phyloP scores from a whole-genome alignment of 768 basidiomycete species.

The Tephrocybe sp. region DNA sequence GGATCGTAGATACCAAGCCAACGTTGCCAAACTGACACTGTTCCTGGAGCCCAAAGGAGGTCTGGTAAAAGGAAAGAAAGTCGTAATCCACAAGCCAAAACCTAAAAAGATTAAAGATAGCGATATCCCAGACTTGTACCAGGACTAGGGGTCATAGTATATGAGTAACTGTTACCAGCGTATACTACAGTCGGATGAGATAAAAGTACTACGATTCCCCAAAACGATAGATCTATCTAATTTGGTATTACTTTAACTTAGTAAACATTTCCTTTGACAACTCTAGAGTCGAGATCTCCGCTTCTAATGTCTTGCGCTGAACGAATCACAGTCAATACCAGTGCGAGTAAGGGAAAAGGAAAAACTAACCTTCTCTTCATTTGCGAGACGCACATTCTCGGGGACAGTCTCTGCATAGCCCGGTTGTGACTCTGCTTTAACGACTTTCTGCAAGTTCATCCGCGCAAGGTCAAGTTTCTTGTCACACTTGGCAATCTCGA shows the following conservation, averaged over 20 bases:
- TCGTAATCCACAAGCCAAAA: constrained; percentile 9
- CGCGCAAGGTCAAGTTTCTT: constrained; percentile 82
- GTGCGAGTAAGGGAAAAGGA: not conserved
- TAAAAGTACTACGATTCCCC: too few relatives aligned
- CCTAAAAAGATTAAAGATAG: constrained; percentile 3
- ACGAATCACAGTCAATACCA: constrained; percentile 4
- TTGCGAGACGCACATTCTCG: constrained; percentile 65
- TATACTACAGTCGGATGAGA: too few relatives aligned
- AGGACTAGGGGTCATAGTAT: not conserved
- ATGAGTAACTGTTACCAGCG: too few relatives aligned
- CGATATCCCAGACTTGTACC: constrained; percentile 9
- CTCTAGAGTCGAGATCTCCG: constrained; percentile 73
- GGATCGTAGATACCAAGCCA: not conserved
- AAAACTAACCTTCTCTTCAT: constrained; percentile 75
- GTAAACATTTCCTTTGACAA: constrained; percentile 75
- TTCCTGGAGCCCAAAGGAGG: constrained; percentile 3
- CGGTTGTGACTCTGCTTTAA: constrained; percentile 65
- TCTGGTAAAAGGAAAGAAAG: not conserved
- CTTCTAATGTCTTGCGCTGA: constrained; percentile 74
- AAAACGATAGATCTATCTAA: too few relatives aligned
- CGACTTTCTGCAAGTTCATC: constrained; percentile 71
- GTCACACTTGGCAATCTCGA: constrained; percentile 84
- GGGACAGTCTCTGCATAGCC: constrained; percentile 84
- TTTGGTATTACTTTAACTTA: constrained; percentile 41
- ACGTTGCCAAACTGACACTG: not conserved